Conservation (phyloP, 1,284 basidiomycete genomes). For the Megacollybia platyphylla region DNA sequence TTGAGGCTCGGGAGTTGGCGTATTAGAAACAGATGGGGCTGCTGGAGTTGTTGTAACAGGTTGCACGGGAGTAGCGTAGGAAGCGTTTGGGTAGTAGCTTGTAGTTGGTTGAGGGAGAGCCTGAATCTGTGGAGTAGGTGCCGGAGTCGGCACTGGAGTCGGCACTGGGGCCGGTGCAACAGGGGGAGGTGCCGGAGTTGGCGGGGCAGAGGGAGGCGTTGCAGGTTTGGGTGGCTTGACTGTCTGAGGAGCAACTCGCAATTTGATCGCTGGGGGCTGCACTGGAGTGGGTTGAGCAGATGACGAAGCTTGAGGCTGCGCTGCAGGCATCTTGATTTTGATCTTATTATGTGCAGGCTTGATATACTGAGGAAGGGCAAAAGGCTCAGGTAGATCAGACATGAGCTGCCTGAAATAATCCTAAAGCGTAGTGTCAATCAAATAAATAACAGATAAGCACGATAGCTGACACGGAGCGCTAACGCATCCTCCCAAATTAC, state of each 20-base stretch:
- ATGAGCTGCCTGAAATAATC: constrained; percentile 60
- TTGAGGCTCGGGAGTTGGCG: constrained; percentile 27
- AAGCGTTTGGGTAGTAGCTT: constrained; percentile 3
- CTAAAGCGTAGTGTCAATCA: constrained; percentile 22
- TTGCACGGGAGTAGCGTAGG: constrained; percentile 6
- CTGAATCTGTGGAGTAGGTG: neutral
- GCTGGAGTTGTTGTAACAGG: constrained; percentile 1
- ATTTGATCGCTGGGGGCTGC: constrained; percentile 3
- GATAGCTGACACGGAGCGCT: constrained; percentile 39
- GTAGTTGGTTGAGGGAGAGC: constrained; percentile 6
- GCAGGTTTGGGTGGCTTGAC: neutral
- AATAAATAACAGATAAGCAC: constrained; percentile 5
- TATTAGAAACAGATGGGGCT: constrained; percentile 24
- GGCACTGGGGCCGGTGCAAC: constrained; percentile 5
- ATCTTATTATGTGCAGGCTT: constrained; percentile 45
- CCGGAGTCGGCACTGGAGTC: neutral
- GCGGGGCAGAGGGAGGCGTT: neutral
- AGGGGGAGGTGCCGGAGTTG: constrained; percentile 9
- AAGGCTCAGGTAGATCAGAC: constrained; percentile 60
- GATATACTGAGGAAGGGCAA: constrained; percentile 45
- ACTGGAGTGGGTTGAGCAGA: constrained; percentile 5
- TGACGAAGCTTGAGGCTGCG: constrained; percentile 14
- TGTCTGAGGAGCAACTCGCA: constrained; percentile 4
- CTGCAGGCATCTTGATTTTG: constrained; percentile 47
- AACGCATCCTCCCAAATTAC: constrained; percentile 66